Base-by-base conservation (phyloP, 2,329 filamentous ascomycete genomes). In the Fusarium staphyleae region DNA sequence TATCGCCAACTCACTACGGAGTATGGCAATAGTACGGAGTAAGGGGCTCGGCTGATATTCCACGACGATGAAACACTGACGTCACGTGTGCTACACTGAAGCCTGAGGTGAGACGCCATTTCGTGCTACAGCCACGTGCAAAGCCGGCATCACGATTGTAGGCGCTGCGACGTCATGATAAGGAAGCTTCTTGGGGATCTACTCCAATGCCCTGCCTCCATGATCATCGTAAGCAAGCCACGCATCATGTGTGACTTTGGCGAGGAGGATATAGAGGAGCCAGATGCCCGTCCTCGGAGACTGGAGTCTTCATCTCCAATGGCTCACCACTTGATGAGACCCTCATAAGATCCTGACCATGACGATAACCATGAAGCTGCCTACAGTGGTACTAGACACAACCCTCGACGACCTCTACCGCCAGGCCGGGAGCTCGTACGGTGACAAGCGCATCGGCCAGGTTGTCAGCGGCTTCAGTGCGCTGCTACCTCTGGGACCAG, bases 331-430 rank as follows among this genome's bases (percentile, higher is more conserved):
- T 5, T 6, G 4, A n/a, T 12, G 13, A 12, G 7, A 26, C 24
- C 30, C 14, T 22, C 43, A 40, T 12, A 7, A 12, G 7, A 26
- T 29, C 30, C 14, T 22, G 39, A 40, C 8, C 13, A 57, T 57
- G 52, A 32, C 29, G 32, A 48, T 14, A 43, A 26, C n/a, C 35
- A 36, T 36, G 14, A 32, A 43, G 34, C 60, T 72, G n/a, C 72
- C 72, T 5, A 67, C 54, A 1, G 62, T 74, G 35, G 68, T 48
- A 10, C 65, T 74, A 7, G 71, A 74, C 52, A 71, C 66, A 1
- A 75, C 73, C 12, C 62, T 74, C 24, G 58, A 69, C 9, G 70
- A 75, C 13, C 70, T 75, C 18, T 74, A 73, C 51, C 55, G 54
- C 12, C 63, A 58, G 11, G 69, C 65, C 1, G 61, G 60, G n/a